phyloP scores from a whole-genome alignment of 352 stramenopile species.

The Phytophthora colocasiae region DNA sequence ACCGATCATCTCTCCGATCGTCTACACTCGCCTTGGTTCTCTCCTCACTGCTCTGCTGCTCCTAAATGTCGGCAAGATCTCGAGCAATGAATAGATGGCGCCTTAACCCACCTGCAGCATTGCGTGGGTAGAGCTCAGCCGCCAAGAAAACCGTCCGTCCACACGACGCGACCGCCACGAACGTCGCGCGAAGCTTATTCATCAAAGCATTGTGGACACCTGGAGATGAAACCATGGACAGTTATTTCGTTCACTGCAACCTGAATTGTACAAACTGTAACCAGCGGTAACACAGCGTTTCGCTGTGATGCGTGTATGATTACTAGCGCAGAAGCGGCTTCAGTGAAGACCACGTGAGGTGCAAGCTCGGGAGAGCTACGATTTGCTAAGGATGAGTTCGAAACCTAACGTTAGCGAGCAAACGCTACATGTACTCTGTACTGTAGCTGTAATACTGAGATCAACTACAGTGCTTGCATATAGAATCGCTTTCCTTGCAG shows the following conservation, averaged over 20 bases:
- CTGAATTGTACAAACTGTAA: background rate
- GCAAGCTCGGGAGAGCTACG: background rate
- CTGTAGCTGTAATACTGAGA: too few relatives aligned
- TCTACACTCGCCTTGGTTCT: background rate
- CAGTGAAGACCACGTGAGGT: too few relatives aligned
- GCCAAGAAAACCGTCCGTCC: background rate
- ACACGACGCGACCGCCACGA: background rate
- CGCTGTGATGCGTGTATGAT: background rate
- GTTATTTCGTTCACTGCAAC: slow-evolving; percentile 1
- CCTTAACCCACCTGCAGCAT: too few relatives aligned
- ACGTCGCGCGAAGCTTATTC: background rate
- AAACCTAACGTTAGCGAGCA: background rate
- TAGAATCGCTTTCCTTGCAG: too few relatives aligned
- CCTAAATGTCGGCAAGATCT: background rate
- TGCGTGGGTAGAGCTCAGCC: too few relatives aligned
- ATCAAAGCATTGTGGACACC: slow-evolving; percentile 2
- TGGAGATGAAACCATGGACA: background rate
- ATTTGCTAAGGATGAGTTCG: background rate
- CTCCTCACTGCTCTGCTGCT: background rate
- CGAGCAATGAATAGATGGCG: background rate
- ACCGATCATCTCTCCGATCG: background rate
- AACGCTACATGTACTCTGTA: background rate
- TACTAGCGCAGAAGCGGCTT: too few relatives aligned
- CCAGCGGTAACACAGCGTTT: background rate
- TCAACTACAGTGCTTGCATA: too few relatives aligned